These are phyloP conservation scores for Neurospora sp. DNA, from an alignment of 495 filamentous ascomycete species.

Conservation along the genomic window DNA sequence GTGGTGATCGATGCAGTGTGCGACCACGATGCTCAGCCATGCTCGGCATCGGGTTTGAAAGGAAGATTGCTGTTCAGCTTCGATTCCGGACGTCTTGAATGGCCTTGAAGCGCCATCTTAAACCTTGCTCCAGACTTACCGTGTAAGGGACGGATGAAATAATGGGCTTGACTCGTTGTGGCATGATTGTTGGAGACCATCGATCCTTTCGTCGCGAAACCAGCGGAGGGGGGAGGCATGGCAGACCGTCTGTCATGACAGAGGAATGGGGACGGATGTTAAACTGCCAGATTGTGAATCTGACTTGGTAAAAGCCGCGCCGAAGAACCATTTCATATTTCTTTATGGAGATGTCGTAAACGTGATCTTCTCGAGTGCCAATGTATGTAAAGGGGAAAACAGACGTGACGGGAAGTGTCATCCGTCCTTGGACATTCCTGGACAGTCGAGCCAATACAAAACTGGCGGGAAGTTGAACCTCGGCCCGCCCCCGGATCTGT, in stretches of 20 bases:
- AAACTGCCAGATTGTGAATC: background rate
- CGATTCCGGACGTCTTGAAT: background rate
- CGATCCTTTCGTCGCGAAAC: background rate
- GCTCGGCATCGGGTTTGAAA: background rate
- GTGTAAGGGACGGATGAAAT: background rate
- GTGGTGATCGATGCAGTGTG: background rate
- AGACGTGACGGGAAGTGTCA: background rate
- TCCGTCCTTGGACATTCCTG: background rate
- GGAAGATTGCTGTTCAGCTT: background rate
- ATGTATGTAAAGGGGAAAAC: background rate
- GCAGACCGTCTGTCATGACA: background rate
- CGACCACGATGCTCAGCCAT: background rate
- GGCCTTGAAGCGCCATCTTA: background rate
- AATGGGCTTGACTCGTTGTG: background rate
- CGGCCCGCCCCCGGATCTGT: background rate
- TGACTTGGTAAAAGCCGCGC: background rate
- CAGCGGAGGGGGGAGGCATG: background rate
- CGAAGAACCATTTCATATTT: background rate
- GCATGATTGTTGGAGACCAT: background rate
- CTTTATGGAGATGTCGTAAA: background rate
- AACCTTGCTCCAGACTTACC: background rate
- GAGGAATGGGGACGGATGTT: background rate
- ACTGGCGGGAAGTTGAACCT: background rate
- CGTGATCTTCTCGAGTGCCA: background rate
- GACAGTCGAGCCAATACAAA: background rate